These are phyloP conservation scores for Xerocomus potaroensis DNA, from an alignment of 768 basidiomycete genomes.

Conservation along the genomic window DNA sequence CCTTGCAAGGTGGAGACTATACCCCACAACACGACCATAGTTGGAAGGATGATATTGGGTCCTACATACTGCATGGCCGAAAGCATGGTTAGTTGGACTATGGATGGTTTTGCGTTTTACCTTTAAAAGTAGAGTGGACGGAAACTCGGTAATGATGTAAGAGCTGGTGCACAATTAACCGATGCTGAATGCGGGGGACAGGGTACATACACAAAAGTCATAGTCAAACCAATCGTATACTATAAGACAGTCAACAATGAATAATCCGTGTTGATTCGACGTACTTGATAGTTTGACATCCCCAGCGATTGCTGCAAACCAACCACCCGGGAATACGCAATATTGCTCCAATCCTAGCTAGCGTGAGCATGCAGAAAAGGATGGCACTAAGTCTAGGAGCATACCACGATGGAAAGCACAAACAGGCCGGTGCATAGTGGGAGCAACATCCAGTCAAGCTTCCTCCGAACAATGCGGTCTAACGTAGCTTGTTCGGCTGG, in stretches of 20 bases:
- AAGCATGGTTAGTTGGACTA: background rate
- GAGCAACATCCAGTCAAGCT: conserved; percentile 44
- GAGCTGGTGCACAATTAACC: conserved; percentile 25
- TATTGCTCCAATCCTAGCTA: conserved; percentile 38
- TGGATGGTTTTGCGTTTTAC: conserved; percentile 10
- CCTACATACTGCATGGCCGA: conserved; percentile 32
- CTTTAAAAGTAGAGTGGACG: conserved; percentile 56
- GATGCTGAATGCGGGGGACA: background rate
- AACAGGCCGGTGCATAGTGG: conserved; percentile 49
- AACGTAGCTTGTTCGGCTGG: conserved; percentile 15
- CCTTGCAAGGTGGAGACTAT: conserved; percentile 58
- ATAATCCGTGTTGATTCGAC: background rate
- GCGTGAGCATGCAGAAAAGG: background rate
- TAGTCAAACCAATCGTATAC: conserved; percentile 34
- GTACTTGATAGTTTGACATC: conserved; percentile 27
- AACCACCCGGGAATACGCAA: conserved; percentile 59
- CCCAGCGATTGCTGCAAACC: conserved; percentile 51
- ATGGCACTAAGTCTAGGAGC: conserved; percentile 14
- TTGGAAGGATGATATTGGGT: conserved; percentile 54
- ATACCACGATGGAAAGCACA: conserved; percentile 38
- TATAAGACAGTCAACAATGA: conserved; percentile 2
- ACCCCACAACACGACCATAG: conserved; percentile 63
- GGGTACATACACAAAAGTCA: conserved; percentile 21
- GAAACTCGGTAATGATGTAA: conserved; percentile 54
- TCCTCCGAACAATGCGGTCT: conserved; percentile 43